A percentile compares a stretch with the other conserved stretches of the same genome.
phyloP scores from a whole-genome alignment of 2,329 filamentous ascomycete genomes.

The Exophiala sp. region DNA sequence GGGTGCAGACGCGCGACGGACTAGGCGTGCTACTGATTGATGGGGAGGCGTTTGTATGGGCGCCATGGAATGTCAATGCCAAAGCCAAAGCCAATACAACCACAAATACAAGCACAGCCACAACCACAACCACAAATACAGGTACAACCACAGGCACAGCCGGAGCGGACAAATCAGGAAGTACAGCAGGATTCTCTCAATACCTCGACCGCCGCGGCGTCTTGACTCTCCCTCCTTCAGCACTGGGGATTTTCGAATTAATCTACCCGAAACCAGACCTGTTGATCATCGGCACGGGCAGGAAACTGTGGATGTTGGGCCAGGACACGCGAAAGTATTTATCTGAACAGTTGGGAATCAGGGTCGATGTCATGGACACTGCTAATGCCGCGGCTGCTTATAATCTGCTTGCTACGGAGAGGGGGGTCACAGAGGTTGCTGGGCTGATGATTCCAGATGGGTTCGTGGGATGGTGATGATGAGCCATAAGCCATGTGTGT shows the following conservation, averaged over 20 bases:
- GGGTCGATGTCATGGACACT: slow-evolving; percentile 85
- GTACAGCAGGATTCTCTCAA: neutral
- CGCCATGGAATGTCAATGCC: slow-evolving; percentile 58
- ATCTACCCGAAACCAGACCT: slow-evolving; percentile 55
- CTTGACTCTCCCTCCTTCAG: slow-evolving; percentile 14
- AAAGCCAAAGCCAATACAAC: neutral
- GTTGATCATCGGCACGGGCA: slow-evolving; percentile 80
- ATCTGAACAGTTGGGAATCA: slow-evolving; percentile 62
- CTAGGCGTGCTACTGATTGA: slow-evolving; percentile 71
- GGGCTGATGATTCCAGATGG: slow-evolving; percentile 32
- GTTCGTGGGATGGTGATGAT: slow-evolving; percentile 11
- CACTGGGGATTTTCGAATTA: slow-evolving; percentile 25
- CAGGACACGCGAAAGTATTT: slow-evolving; percentile 67
- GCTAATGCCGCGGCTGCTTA: slow-evolving; percentile 91
- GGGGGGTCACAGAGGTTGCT: slow-evolving; percentile 62
- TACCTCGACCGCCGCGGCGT: slow-evolving; percentile 15
- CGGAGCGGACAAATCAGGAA: neutral
- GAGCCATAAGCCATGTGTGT: too few relatives aligned
- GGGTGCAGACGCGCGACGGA: slow-evolving; percentile 62
- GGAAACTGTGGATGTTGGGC: slow-evolving; percentile 67
- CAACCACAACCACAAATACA: neutral
- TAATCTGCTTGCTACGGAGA: slow-evolving; percentile 89
- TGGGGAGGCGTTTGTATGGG: slow-evolving; percentile 84
- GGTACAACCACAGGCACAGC: neutral
- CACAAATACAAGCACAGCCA: neutral